phyloP scores from a whole-genome alignment of 768 basidiomycete genomes.

The Chalciporus piperatus region DNA sequence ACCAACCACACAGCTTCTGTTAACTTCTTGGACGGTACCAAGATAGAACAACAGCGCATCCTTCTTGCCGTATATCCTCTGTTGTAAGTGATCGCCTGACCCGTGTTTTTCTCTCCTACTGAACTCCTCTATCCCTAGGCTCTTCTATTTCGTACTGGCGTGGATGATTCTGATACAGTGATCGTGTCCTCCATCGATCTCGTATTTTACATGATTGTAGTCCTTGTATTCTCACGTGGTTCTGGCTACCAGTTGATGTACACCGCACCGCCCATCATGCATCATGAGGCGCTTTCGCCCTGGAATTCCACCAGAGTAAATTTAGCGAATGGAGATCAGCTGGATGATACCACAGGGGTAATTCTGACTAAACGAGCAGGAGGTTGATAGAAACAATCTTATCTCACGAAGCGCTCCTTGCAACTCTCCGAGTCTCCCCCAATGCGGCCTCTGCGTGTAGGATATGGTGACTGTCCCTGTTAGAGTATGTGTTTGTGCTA shows the following conservation, averaged over 20 bases:
- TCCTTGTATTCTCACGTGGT: slow-evolving; percentile 2
- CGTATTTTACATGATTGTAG: slow-evolving; percentile 15
- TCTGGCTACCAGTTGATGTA: background rate
- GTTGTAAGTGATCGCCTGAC: slow-evolving; percentile 50
- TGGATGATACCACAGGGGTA: too few species aligned
- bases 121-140: slow-evolving; percentile 36
- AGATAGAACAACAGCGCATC: slow-evolving; percentile 87
- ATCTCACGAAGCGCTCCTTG: background rate
- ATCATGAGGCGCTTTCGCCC: too few species aligned
- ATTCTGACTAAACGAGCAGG: too few species aligned
- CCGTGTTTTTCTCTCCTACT: background rate
- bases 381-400: background rate
- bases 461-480: slow-evolving; percentile 26
- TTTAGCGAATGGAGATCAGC: background rate
- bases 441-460: slow-evolving; percentile 32
- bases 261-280: too few species aligned
- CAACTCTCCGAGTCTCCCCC: background rate
- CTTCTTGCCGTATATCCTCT: slow-evolving; percentile 96
- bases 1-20: slow-evolving; percentile 63
- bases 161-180: slow-evolving; percentile 97
- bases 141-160: slow-evolving; percentile 92
- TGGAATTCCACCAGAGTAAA: background rate
- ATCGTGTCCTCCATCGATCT: slow-evolving; percentile 3
- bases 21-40: slow-evolving; percentile 94
- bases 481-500: slow-evolving; percentile 1